Base-by-base conservation (phyloP, 345 rosid genomes). In the Pugionium cornutum region DNA sequence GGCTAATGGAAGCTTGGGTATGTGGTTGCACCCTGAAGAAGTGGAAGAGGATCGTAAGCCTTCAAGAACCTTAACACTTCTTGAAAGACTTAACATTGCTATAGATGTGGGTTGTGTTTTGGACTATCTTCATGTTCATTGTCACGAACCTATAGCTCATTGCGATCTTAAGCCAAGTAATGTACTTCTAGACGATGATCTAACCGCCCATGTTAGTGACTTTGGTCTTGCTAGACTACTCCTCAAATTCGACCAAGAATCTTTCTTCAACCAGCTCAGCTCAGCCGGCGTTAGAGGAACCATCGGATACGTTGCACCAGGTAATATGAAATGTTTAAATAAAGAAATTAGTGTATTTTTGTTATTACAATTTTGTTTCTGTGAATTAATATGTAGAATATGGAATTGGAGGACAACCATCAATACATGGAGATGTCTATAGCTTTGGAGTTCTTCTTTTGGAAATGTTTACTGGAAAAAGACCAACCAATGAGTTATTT, bases 1-100 rank as follows among this genome's bases (percentile, higher is more conserved):
- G 86, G 56, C 76, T 0, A 79, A 82, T 29, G 84, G 84, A 5
- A 80, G 66, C 43, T 41, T 82, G 6, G 86, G 82, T 2, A 67
- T 54, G 41, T 82, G 82, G 83, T 2, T 84, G 53, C 68, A 76
- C 45, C 53, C 57, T 4, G 47, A 65, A 2, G 64, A 10, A 27
- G 47, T 42, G 6, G 53, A 56, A 2, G 73, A 42, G 48, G 7
- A 8, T 8, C 18, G 6, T 10, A 62, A 40, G 45, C 48, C 66
- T 4, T 41, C 34, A 1, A 57, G 46, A 62, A 62, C 41, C 5
- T 45, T 77, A 30, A 67, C 34, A 4, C 62, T 80, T 37, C 7
- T 39, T 48, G 72, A 80, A 61, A 73, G 81, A 54, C 69, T 82
- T 0, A 76, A 64, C n/a, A 67, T 79, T 0, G 69, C 66, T 0